phyloP scores from a whole-genome alignment of 1,284 basidiomycete species.

The Naganishia cerealis region DNA sequence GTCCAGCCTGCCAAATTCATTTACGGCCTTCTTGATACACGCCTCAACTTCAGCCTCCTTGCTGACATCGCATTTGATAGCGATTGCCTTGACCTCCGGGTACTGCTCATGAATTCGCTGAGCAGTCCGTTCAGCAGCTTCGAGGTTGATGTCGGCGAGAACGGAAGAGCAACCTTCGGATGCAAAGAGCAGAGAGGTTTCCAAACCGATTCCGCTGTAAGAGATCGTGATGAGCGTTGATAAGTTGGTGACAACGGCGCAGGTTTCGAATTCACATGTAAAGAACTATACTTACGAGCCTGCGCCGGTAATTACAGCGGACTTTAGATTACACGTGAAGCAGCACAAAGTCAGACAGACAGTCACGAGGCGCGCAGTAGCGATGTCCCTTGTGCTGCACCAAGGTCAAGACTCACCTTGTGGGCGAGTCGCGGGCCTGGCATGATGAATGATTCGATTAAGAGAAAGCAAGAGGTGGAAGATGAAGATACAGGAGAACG shows the following conservation, averaged over 20 bases:
- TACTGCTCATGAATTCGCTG: conserved; percentile 66
- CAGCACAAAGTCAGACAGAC: background rate
- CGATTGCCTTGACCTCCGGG: conserved; percentile 65
- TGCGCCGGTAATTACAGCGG: conserved; percentile 55
- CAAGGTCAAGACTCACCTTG: conserved; percentile 42
- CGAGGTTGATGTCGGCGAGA: conserved; percentile 80
- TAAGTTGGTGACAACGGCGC: background rate
- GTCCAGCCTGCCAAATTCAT: conserved; percentile 83
- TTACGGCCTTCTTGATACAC: conserved; percentile 74
- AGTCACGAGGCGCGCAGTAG: background rate
- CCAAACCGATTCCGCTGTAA: conserved; percentile 77
- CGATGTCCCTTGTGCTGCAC: too few species aligned
- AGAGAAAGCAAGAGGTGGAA: background rate
- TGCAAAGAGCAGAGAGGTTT: conserved; percentile 88
- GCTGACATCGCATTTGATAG: conserved; percentile 79
- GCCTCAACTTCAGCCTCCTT: conserved; percentile 82
- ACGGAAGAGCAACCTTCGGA: conserved; percentile 84
- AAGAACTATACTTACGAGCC: conserved; percentile 47
- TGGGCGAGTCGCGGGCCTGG: conserved; percentile 45
- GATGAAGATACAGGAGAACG: background rate
- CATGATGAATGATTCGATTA: conserved; percentile 29
- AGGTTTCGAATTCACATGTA: background rate
- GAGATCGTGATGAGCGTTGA: conserved; percentile 2
- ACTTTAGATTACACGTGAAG: conserved; percentile 34
- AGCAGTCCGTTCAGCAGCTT: conserved; percentile 70